Conservation (phyloP, 2,329 filamentous ascomycete species). For the Aureobasidium subglaciale region DNA sequence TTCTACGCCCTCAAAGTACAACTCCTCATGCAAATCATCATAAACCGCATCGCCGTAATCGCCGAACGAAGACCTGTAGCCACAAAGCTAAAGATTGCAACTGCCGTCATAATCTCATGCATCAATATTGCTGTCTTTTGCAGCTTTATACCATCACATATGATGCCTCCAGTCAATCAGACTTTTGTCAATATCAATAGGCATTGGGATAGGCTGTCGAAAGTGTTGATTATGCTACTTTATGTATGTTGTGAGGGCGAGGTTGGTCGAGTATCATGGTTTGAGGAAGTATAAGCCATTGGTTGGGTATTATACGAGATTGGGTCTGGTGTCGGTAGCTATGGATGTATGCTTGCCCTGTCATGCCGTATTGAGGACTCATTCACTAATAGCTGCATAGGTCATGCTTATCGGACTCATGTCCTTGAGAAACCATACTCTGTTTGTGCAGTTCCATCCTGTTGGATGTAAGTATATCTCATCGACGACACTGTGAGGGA, state of each 20-base stretch:
- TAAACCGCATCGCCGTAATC: slow-evolving; percentile 29
- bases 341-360: slow-evolving; percentile 34
- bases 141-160: slow-evolving; percentile 34
- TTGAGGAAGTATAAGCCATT: slow-evolving; percentile 46
- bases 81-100: slow-evolving; percentile 31
- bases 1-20: slow-evolving; percentile 20
- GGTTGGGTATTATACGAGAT: slow-evolving; percentile 43
- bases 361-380: background rate
- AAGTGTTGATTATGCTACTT: slow-evolving; percentile 34
- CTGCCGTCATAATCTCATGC: slow-evolving; percentile 32
- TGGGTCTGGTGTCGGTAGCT: slow-evolving; percentile 43
- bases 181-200: slow-evolving; percentile 30
- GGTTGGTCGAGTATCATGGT: slow-evolving; percentile 40
- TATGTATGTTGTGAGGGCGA: slow-evolving; percentile 37
- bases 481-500: background rate
- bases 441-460: slow-evolving; percentile 45
- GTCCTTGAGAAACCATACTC: background rate
- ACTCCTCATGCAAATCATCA: slow-evolving; percentile 31
- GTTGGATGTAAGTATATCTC: slow-evolving; percentile 19
- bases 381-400: background rate
- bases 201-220: slow-evolving; percentile 33
- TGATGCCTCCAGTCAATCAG: slow-evolving; percentile 25
- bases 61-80: slow-evolving; percentile 19
- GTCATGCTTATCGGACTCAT: slow-evolving; percentile 14
- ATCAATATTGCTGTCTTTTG: slow-evolving; percentile 24